These are phyloP conservation scores for Buxus sempervirens DNA, from an alignment of 164 flowering plant species.

Conservation along the genomic window DNA sequence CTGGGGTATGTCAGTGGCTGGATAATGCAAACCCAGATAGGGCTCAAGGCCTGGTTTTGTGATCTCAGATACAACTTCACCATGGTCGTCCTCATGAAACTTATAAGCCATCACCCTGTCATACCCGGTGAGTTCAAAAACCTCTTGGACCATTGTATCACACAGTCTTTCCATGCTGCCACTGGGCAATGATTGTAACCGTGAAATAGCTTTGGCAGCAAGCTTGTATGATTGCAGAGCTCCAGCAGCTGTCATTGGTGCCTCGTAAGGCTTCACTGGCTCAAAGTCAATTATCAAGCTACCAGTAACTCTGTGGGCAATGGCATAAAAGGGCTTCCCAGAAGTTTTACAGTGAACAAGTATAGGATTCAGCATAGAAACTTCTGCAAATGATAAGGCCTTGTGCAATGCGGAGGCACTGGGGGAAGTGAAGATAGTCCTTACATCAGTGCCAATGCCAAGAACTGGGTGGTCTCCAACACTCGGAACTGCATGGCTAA, in stretches of 20 bases:
- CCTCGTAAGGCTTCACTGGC: conserved; percentile 83
- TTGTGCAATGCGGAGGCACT: conserved; percentile 78
- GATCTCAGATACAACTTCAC: conserved; percentile 75
- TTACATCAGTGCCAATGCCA: conserved; percentile 73
- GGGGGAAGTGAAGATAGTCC: conserved; percentile 65
- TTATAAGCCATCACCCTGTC: conserved; percentile 89
- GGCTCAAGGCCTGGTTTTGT: conserved; percentile 78
- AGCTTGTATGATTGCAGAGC: conserved; percentile 89
- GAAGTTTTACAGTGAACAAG: conserved; percentile 83
- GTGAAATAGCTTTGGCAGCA: conserved; percentile 78
- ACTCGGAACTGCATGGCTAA: conserved; percentile 83
- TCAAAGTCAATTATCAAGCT: conserved; percentile 79
- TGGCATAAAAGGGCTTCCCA: conserved; percentile 86
- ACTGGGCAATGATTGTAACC: conserved; percentile 74
- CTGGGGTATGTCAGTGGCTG: conserved; percentile 91
- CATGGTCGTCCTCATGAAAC: conserved; percentile 91
- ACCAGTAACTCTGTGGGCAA: conserved; percentile 70
- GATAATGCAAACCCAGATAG: conserved; percentile 83
- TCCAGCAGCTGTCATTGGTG: conserved; percentile 90
- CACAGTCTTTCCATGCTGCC: conserved; percentile 75
- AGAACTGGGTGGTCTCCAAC: conserved; percentile 74
- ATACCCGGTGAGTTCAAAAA: conserved; percentile 83
- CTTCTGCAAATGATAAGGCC: conserved; percentile 71
- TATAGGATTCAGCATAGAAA: conserved; percentile 75
- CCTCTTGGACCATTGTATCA: conserved; percentile 83